Evolutionary conservation across 768 basidiomycete species (phyloP).

Genomic region (Paxillus rubicundulus): DNA sequence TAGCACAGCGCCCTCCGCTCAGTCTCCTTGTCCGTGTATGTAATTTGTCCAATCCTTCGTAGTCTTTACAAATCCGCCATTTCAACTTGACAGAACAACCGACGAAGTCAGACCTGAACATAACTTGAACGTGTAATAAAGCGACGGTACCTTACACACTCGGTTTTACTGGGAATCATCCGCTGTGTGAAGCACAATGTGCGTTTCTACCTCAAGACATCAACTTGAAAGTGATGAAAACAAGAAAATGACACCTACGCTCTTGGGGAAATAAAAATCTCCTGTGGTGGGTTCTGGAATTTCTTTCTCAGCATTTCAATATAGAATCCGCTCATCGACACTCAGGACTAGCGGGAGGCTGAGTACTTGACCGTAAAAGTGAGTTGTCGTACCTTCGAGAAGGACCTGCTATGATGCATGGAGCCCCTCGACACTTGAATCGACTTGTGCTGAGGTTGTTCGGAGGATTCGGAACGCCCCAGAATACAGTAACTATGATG

Average conservation of each 20-base stretch:
- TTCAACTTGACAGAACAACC: no score
- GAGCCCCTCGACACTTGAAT: no score
- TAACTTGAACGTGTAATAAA: no score
- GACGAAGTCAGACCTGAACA: no score
- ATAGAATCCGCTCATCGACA: conserved; percentile 25
- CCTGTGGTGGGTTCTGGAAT: conserved; percentile 43
- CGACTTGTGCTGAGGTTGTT: no score
- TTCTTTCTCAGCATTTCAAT: background rate
- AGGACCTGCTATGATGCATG: no score
- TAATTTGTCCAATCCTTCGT: conserved; percentile 3
- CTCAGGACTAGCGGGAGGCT: conserved; percentile 23
- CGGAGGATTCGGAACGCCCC: no score
- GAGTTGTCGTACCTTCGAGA: conserved; percentile 36
- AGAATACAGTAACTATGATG: no score
- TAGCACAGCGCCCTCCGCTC: background rate
- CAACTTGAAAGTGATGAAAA: background rate
- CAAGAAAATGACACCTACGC: background rate
- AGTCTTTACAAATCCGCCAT: no score
- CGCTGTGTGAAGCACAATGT: conserved; percentile 44
- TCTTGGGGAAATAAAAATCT: conserved; percentile 56
- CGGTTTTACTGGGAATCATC: background rate
- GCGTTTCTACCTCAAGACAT: conserved; percentile 1
- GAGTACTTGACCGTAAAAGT: background rate
- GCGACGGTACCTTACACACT: no score
- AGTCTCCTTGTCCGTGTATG: background rate